phyloP scores from a whole-genome alignment of 129 eudicot species.

The Escallonia herrerae region DNA sequence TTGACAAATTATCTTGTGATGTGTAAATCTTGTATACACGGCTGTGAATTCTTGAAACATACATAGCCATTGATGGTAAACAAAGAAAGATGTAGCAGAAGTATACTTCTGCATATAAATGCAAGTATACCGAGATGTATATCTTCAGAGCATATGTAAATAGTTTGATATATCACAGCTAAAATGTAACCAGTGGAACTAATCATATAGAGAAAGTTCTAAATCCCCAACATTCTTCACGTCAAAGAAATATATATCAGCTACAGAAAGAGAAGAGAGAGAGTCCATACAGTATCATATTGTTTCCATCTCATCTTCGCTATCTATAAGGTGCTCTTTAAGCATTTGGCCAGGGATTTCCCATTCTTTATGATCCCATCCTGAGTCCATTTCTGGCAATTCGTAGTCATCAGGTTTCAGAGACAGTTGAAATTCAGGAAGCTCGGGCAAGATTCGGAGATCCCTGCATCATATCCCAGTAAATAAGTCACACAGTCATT shows the following conservation, averaged over 20 bases:
- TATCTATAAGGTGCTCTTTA: constrained; percentile 48
- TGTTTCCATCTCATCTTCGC: constrained; percentile 30
- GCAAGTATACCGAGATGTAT: too few relatives aligned
- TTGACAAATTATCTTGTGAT: too few relatives aligned
- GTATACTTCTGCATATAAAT: too few relatives aligned
- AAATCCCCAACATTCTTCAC: too few relatives aligned
- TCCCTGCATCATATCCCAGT: constrained; percentile 40
- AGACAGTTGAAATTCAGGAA: constrained; percentile 83
- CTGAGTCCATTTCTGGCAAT: constrained; percentile 48
- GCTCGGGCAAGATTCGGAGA: constrained; percentile 62
- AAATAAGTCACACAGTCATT: background rate
- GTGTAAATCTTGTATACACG: too few relatives aligned
- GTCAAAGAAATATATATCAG: background rate
- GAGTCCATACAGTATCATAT: constrained; percentile 1
- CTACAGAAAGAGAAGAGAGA: background rate
- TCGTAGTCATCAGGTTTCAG: constrained; percentile 73
- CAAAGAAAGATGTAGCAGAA: too few relatives aligned
- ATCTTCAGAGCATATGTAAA: too few relatives aligned
- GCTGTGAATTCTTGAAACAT: too few relatives aligned
- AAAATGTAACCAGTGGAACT: too few relatives aligned
- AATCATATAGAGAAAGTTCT: too few relatives aligned
- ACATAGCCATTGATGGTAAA: too few relatives aligned
- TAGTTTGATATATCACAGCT: too few relatives aligned
- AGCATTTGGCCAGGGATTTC: constrained; percentile 44
- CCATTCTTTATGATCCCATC: constrained; percentile 58